Evolutionary conservation across 192 early-diverging fungal species (phyloP), one percentile per base, ranked within the genome.

Genomic region (Thamnidium elegans): DNA sequence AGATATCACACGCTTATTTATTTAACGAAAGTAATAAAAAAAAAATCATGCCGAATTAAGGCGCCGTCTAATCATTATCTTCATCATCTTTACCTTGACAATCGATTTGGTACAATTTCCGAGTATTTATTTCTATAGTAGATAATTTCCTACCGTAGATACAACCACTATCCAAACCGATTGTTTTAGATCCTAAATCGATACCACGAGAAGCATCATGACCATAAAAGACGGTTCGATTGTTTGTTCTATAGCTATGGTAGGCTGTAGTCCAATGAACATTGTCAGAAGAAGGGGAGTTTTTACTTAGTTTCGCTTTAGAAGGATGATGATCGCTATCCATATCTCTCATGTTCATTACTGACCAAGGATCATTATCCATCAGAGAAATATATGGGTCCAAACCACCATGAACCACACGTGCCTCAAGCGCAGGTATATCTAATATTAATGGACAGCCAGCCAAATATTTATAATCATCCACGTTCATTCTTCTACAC

Each of bases 121-220:
- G 47, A n/a, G 62, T 55, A n/a, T 56, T 58, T 13, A 76, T 55
- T 7, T 71, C 75, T 47, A 84, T 71, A 1, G 85, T 85, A 1
- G 87, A 85, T 58, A 92, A 65, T 30, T 79, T 50, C 3, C 83
- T 69, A 10, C 88, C 87, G 53, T 88, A 79, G 3, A 89, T 84
- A 58, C 90, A 92, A 20, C 86, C 86, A 8, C 82, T 82, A 66
- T 92, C 90, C 10, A 90, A 47, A 31, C 90, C 90, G 66, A 84
- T 76, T 5, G 85, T 79, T 48, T 75, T 77, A 0, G 58, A 39
- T 61, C 74, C 71, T n/a, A 90, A 58, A 53, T 81, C 75, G 30
- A 92, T 63, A 7, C 73, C 78, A 21, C 85, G 69, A 6, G 78
- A 66, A 23, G 90, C 88, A 59, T 85, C 88, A 69, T 91, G 90